Evolutionary conservation across 805 yeast genomes (phyloP), one percentile per base, ranked within the genome.

Genomic region (Clavispora carvajalis): DNA sequence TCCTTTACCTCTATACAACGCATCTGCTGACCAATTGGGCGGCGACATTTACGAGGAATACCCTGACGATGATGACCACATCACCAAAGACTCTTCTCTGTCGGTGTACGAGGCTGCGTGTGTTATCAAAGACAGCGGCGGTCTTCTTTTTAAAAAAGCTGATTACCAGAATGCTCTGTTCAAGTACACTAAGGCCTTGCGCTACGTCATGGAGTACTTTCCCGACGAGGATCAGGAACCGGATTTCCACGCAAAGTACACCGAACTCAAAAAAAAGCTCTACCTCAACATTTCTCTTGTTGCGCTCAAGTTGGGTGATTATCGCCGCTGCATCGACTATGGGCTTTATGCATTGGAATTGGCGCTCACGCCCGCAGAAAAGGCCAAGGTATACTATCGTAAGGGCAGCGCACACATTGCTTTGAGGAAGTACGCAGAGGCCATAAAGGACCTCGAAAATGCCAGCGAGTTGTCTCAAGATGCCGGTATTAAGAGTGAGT

Each of bases 31-130:
- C 44, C 53, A 63, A 0, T 65, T 79, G 7, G 88, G 83, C 1
- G 87, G 86, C 7, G 95, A 85, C 51, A 57, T 76, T 0, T 85
- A 72, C 51, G 93, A 85, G 59, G 93, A 85, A 57, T 77, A 70
- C 49, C 95, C 93, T 0, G 89, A 80, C 44, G 95, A 85, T 57
- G 87, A 84, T 49, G 50, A 36, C 16, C 59, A 71, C 42, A 76
- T 82, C 36, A 80, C 76, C 41, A 74, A 74, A 34, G 80, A 83
- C 15, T 76, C 81, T 38, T 67, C 79, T 7, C 70, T 65, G 38
- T 64, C 67, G 17, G 80, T 82, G 0, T 76, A 55, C 41, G 62
- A 62, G 8, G 86, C 82, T 0, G 58, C 80, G 0, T 49, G 46
- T 8, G 75, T 59, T 12, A 84, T 85, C 38, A 85, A 85, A 49